Evolutionary conservation across 2,329 filamentous ascomycete genomes (phyloP), one percentile per base, ranked within the genome.

Genomic region (Sclerotinia spermophila): DNA sequence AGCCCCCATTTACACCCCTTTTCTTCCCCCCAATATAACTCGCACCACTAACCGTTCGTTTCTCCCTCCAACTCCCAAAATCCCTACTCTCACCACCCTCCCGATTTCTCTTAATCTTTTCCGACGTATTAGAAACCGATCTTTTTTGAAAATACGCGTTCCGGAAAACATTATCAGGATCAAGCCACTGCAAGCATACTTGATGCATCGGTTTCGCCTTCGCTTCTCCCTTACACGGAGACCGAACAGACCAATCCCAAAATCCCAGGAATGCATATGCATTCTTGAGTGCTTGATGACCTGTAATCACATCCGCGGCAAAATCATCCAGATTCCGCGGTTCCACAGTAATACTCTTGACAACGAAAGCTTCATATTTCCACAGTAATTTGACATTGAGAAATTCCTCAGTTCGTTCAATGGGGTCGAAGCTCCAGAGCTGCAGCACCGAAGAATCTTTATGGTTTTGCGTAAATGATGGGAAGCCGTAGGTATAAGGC

Each of bases 201-300:
- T 53, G 33, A 15, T 65, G 33, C 45, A 65, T 65, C 5, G 45
- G 17, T 8, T 48, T 27, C 11, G 13, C 45, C 30, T 53, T 53
- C 17, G 27, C 62, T 13, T 15, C 38, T 17, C n/a, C 5, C 24
- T 40, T 35, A 15, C 19, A 53, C 35, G 44, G 30, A 48, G 17
- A 65, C 10, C 33, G 38, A 61, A 40, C 45, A 4, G 45, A 21
- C 62, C 62, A 65, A 19, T 65, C 62, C 62, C 62, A 65, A 19
- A 65, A 65, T 30, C 33, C 62, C 6, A 65, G 33, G 21, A 65
- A 65, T 2, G 8, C 6, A 40, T 40, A 40, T 19, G 62, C 62
- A 6, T 65, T 53, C 15, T 21, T 19, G 2, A 65, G 45, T 40
- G 8, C 11, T 17, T 5, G 3, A n/a, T 38, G 45, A 15, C 45